These are phyloP conservation scores for Cnidoscolus chayamansa DNA, from an alignment of 441 rosid species.

Conservation along the genomic window DNA sequence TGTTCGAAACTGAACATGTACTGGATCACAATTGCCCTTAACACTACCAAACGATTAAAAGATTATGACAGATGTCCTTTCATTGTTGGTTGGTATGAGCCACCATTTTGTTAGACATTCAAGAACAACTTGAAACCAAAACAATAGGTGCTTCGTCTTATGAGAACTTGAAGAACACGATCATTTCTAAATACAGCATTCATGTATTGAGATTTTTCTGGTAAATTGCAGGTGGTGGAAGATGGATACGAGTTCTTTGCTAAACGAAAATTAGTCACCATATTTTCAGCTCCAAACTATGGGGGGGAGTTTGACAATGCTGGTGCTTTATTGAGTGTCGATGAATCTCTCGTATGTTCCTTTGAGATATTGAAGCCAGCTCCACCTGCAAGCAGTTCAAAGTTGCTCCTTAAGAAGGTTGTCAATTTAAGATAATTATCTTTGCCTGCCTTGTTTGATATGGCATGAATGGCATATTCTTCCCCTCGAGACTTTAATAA, in stretches of 20 bases:
- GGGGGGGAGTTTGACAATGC: constrained; percentile 99
- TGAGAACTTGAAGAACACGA: not conserved
- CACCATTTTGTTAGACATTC: not conserved
- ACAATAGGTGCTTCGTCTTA: not conserved
- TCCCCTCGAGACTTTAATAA: too few relatives aligned
- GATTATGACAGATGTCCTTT: not conserved
- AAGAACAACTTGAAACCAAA: not conserved
- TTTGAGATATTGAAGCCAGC: constrained; percentile 87
- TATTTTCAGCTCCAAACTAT: constrained; percentile 96
- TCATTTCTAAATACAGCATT: not conserved
- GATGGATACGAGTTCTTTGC: constrained; percentile 97
- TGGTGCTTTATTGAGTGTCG: constrained; percentile 83
- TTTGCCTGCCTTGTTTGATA: too few relatives aligned
- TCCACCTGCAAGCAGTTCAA: constrained; percentile 45
- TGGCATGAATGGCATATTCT: not conserved
- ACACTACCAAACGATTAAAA: constrained; percentile 3
- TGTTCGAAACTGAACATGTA: not conserved
- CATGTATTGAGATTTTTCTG: constrained; percentile 11
- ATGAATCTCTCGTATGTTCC: constrained; percentile 71
- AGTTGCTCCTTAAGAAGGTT: constrained; percentile 66
- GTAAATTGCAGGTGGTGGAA: constrained; percentile 77
- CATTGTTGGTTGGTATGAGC: constrained; percentile 3
- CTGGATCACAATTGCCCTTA: not conserved
- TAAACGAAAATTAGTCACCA: constrained; percentile 72
- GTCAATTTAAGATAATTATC: not conserved